Base-by-base conservation (phyloP, 2,329 filamentous ascomycete species). In the Sarocladium brachiariae region DNA sequence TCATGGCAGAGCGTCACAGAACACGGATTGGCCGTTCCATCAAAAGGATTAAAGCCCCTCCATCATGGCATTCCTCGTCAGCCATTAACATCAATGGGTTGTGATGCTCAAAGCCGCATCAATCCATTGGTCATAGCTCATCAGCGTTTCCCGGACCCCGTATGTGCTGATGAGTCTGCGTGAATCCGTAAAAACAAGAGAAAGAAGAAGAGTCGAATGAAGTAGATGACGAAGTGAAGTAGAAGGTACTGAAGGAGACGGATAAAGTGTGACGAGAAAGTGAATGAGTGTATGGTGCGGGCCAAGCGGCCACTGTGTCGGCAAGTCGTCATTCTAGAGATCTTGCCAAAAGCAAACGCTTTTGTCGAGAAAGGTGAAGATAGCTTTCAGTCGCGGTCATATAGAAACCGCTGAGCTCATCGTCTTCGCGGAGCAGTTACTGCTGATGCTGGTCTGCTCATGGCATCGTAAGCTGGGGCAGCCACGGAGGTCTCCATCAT, bases 401-500 rank as follows among this genome's bases (percentile, higher is more conserved):
- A n/a, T n/a, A n/a, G n/a, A n/a, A n/a, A n/a, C n/a, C n/a, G n/a
- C 37, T 39, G 3, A 49, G 49, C 57, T 60, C 65, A 73, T 57
- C 70, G 66, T 55, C 69, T 65, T 49, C 70, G 61, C 21, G 66
- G 62, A 24, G 70, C 66, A 49, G 69, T 63, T 51, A 78, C 67
- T 19, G 70, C 64, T 2, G 75, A 69, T 31, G 72, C 66, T 50
- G 74, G 66, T 55, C 75, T 73, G 55, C 65, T 74, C 62, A 78
- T 68, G 16, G 71, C 58, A 46, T 80, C 75, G 58, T 78, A 80
- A 16, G 64, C 66, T 19, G 76, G 68, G 19, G 70, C 65, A 21
- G 76, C 69, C n/a, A 77, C 72, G 2, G 73, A 70, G 10, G 75
- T 71, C 58, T 88, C 83, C 55, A 81, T 75, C 55, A 81, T 75